Conservation (phyloP, 2,329 filamentous ascomycete genomes). For the Colletotrichum salicis region DNA sequence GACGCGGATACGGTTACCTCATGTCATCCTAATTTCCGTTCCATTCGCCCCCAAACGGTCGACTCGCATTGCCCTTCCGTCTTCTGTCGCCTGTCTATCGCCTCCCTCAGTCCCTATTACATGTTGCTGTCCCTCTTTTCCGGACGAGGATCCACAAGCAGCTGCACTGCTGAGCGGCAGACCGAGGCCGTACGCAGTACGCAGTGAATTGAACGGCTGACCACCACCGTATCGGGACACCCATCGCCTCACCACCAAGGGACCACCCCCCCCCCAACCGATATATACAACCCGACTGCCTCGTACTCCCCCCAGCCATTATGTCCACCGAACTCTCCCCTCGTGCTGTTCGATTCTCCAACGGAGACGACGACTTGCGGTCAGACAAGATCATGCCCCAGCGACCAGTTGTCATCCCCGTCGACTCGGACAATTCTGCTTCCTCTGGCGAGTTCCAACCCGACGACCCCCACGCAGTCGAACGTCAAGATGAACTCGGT, state of each 20-base stretch:
- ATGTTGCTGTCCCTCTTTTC: conserved; percentile 34
- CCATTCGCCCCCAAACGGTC: conserved; percentile 20
- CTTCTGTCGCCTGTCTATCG: conserved; percentile 28
- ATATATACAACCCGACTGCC: conserved; percentile 16
- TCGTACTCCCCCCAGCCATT: not conserved
- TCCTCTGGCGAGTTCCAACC: conserved; percentile 57
- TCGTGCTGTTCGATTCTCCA: conserved; percentile 67
- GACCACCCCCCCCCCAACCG: conserved; percentile 1
- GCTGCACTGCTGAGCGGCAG: conserved; percentile 34
- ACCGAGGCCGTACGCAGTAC: conserved; percentile 14
- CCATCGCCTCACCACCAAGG: conserved; percentile 13
- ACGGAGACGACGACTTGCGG: conserved; percentile 56
- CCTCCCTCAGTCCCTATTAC: conserved; percentile 11
- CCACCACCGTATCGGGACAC: conserved; percentile 19
- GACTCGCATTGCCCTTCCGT: conserved; percentile 13
- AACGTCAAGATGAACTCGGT: conserved; percentile 61
- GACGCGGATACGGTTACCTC: conserved; percentile 33
- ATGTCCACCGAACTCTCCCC: conserved; percentile 60
- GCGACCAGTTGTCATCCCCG: conserved; percentile 47
- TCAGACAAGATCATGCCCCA: conserved; percentile 54
- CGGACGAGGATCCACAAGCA: conserved; percentile 30
- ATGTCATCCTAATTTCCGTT: conserved; percentile 33
- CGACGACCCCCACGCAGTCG: conserved; percentile 57
- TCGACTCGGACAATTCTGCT: conserved; percentile 61
- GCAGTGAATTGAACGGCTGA: conserved; percentile 7